Evolutionary conservation across 495 filamentous ascomycete species (phyloP).

Genomic region (Trichoderma reesei): DNA sequence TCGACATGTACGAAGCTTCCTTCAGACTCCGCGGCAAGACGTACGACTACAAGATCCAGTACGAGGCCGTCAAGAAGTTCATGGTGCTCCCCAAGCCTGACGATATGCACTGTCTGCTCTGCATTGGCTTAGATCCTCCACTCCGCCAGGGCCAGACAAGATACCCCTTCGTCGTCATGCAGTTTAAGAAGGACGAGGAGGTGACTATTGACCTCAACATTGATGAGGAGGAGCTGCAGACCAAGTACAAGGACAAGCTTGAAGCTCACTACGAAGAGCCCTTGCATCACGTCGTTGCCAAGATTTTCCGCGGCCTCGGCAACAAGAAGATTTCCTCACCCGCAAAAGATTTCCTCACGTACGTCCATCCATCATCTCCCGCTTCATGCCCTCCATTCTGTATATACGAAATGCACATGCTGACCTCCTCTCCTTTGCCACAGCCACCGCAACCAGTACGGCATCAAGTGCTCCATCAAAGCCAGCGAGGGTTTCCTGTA

Average conservation of each 20-base stretch:
- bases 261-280: constrained; percentile 82
- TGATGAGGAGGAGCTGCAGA: constrained; percentile 73
- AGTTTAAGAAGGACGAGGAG: constrained; percentile 96
- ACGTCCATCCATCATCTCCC: constrained; percentile 14
- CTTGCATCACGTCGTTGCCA: constrained; percentile 80
- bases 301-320: constrained; percentile 86
- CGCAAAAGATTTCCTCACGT: constrained; percentile 82
- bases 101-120: constrained; percentile 88
- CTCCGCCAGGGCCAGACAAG: constrained; percentile 95
- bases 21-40: constrained; percentile 98
- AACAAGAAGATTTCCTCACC: constrained; percentile 91
- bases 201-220: constrained; percentile 95
- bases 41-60: constrained; percentile 99
- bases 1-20: constrained; percentile 98
- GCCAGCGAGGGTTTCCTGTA: constrained; percentile 95
- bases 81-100: constrained; percentile 97
- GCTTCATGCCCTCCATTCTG: not conserved
- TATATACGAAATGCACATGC: not conserved
- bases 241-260: constrained; percentile 84
- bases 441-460: constrained; percentile 83
- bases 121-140: constrained; percentile 90
- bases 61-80: constrained; percentile 95
- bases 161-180: constrained; percentile 99
- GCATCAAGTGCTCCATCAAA: constrained; percentile 99
- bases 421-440: constrained; percentile 9